Percentiles rank a stretch among this genome's conserved stretches.
phyloP scores from a whole-genome alignment of 306 rosid genomes.

The Vigna reflexopilosa region DNA sequence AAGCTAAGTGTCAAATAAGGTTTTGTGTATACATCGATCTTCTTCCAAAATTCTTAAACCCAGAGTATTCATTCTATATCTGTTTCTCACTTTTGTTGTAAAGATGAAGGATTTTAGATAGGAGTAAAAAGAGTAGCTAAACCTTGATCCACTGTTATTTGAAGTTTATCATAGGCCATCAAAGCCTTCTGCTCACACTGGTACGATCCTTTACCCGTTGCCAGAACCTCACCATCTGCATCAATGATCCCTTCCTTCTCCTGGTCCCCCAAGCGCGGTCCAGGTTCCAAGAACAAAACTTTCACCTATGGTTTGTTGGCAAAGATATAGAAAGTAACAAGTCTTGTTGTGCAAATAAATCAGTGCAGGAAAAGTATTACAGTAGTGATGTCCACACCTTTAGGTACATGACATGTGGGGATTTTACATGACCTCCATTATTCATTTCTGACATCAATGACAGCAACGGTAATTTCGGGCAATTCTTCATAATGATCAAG shows the following conservation, averaged over 20 bases:
- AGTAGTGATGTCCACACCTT: conserved; percentile 54
- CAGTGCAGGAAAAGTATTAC: not conserved
- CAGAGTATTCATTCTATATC: not conserved
- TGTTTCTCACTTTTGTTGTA: not conserved
- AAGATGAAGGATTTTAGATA: not conserved
- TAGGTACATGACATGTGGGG: conserved; percentile 68
- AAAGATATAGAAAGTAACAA: conserved; percentile 5
- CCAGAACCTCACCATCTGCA: conserved; percentile 80
- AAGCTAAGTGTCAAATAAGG: not conserved
- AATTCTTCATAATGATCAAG: conserved; percentile 56
- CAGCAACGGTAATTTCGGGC: conserved; percentile 62
- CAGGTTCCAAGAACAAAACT: conserved; percentile 73
- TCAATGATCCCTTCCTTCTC: conserved; percentile 74
- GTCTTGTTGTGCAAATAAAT: not conserved
- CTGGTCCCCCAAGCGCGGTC: conserved; percentile 51
- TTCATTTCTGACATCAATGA: conserved; percentile 59
- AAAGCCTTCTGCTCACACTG: conserved; percentile 59
- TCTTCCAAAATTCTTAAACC: not conserved
- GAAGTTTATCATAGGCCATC: conserved; percentile 72
- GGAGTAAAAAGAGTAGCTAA: conserved; percentile 79
- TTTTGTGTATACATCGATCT: not conserved
- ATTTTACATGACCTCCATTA: conserved; percentile 69
- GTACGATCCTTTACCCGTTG: conserved; percentile 72
- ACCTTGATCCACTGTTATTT: conserved; percentile 72
- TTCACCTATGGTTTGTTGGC: conserved; percentile 60